Conservation (phyloP, 208 protist species). For the Angomonas deanei region DNA sequence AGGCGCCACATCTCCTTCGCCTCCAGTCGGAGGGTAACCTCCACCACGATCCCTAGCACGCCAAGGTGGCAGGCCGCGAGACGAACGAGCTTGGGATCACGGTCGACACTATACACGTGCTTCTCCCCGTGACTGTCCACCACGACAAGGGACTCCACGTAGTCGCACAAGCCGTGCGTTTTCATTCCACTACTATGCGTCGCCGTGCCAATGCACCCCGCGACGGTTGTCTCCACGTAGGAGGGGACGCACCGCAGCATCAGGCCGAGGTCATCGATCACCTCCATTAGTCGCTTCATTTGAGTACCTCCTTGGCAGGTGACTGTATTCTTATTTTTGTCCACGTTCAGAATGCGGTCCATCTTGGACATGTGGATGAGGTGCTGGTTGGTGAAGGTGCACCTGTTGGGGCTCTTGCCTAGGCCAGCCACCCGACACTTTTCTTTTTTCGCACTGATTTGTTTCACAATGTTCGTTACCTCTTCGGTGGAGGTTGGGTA, state of each 20-base stretch:
- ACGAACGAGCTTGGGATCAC: slow-evolving; percentile 22
- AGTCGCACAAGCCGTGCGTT: slow-evolving; percentile 40
- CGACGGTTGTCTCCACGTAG: slow-evolving; percentile 54
- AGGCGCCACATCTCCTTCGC: slow-evolving; percentile 35
- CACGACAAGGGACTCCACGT: slow-evolving; percentile 33
- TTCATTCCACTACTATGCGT: slow-evolving; percentile 60
- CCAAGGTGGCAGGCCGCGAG: slow-evolving; percentile 62
- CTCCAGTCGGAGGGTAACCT: slow-evolving; percentile 56
- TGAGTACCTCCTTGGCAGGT: slow-evolving; percentile 45
- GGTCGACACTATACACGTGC: slow-evolving; percentile 10
- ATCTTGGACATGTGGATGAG: slow-evolving; percentile 52
- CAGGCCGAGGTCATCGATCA: slow-evolving; percentile 30
- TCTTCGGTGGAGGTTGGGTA: slow-evolving; percentile 27
- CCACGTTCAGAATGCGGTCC: slow-evolving; percentile 40
- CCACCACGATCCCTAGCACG: slow-evolving; percentile 52
- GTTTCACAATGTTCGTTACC: slow-evolving; percentile 19
- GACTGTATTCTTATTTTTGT: slow-evolving; percentile 23
- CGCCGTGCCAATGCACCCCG: slow-evolving; percentile 49
- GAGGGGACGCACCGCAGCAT: slow-evolving; percentile 71
- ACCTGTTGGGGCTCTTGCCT: slow-evolving; percentile 55
- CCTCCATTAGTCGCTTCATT: slow-evolving; percentile 44
- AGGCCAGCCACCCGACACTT: slow-evolving; percentile 51
- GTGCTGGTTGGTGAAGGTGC: slow-evolving; percentile 47
- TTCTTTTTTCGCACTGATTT: slow-evolving; percentile 15
- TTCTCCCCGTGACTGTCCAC: slow-evolving; percentile 43